These are phyloP conservation scores for Sporothrix curviconia DNA, from an alignment of 2,329 filamentous ascomycete genomes.

Conservation along the genomic window DNA sequence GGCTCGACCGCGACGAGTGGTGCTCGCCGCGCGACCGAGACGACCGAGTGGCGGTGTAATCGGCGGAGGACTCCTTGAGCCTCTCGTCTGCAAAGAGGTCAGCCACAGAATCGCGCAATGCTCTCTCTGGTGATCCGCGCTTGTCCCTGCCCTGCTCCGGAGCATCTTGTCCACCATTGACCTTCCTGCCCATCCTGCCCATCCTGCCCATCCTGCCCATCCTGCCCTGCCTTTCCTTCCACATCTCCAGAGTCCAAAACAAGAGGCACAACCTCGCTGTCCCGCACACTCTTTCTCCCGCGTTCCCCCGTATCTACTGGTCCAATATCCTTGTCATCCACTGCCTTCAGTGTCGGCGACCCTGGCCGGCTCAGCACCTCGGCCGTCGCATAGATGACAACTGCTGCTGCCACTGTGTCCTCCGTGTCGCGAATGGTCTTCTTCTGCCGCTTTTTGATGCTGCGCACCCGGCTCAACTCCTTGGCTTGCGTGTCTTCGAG, in stretches of 20 bases:
- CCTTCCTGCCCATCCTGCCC: too few relatives aligned
- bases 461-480: slow-evolving; percentile 36
- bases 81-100: slow-evolving; percentile 49
- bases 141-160: not conserved
- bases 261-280: slow-evolving; percentile 11
- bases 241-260: slow-evolving; percentile 11
- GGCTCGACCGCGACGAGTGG: slow-evolving; percentile 31
- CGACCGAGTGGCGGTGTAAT: slow-evolving; percentile 25
- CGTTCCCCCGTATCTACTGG: slow-evolving; percentile 8
- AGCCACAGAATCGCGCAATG: slow-evolving; percentile 44
- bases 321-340: slow-evolving; percentile 15
- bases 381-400: slow-evolving; percentile 47
- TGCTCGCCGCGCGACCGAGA: slow-evolving; percentile 34
- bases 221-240: slow-evolving; percentile 1
- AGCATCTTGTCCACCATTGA: not conserved
- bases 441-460: slow-evolving; percentile 39
- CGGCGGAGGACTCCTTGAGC: slow-evolving; percentile 29
- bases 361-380: slow-evolving; percentile 39
- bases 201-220: slow-evolving; percentile 15
- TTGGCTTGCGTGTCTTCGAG: slow-evolving; percentile 33
- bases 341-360: slow-evolving; percentile 26
- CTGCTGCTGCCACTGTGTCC: slow-evolving; percentile 48
- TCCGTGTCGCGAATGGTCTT: slow-evolving; percentile 42
- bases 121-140: slow-evolving; percentile 22
- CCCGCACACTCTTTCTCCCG: slow-evolving; percentile 8